Base-by-base conservation (phyloP, 805 yeast species). In the Yamadazyma sp. region DNA sequence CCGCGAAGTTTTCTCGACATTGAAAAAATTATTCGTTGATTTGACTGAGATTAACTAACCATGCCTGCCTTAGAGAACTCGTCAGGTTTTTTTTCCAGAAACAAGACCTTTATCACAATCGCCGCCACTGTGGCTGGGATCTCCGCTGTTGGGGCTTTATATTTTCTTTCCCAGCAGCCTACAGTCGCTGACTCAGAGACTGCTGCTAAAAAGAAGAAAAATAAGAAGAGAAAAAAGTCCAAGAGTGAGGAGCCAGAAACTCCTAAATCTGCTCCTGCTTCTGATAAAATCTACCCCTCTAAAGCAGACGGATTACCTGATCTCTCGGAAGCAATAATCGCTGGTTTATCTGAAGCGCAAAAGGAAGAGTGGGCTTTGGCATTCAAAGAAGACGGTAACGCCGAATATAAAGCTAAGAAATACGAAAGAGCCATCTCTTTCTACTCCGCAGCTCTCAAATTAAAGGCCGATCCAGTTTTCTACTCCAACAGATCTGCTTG, bases 401-500 rank as follows among this genome's bases (percentile, higher is more conserved):
- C 71, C 36, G 77, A 69, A 41, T 93, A 86, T 73, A 84, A 82
- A 61, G 54, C 54, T 41, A 83, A 85, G 64, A 70, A 83, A 37
- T 85, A 73, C 55, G 73, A 78, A 38, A 72, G 73, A n/a, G 98
- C 98, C 29, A 77, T 89, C 53, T 78, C 75, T 30, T 82, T 73
- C 61, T 93, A 93, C 70, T 61, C 86, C 28, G 78, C 76, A 40
- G 98, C 99, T 8, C 70, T 93, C 49, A 58, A 71, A 38, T 71
- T 87, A 55, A 82, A 83, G 57, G 64, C 73, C 49, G 97, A 93
- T 62, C 89, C 97, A 4, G 84, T 90, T 23, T 93, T 77, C 67
- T 91, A 82, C 68, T 88, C 97, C 45, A 93, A 93, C 72, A 81
- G 97, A 65, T 89, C 98, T 19, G 99, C 99, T 12, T 91, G 96